Percentiles rank a stretch among this genome's conserved stretches.
phyloP scores from a whole-genome alignment of 2,329 filamentous ascomycete species.

The Ceratocystis alfenasii region DNA sequence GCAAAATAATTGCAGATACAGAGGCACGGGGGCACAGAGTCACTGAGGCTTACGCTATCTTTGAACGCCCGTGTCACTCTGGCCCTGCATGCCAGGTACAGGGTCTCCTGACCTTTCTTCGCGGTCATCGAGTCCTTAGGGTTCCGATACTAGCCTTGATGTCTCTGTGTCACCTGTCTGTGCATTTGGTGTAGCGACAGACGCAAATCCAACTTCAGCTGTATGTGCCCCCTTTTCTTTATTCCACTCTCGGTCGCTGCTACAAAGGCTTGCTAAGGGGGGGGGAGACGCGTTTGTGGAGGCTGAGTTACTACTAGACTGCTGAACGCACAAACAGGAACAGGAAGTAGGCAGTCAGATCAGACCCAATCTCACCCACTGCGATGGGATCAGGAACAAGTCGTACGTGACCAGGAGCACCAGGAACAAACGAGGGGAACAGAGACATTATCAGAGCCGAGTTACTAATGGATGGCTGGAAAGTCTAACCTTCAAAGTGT shows the following conservation, averaged over 20 bases:
- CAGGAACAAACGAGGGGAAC: slow-evolving; percentile 7
- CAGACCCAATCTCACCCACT: not conserved
- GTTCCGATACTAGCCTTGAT: not conserved
- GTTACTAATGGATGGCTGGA: not conserved
- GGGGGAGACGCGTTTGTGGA: not conserved
- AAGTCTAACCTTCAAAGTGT: not conserved
- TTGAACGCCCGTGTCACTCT: not conserved
- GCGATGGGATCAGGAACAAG: not conserved
- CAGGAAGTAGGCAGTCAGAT: not conserved
- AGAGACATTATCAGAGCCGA: not conserved
- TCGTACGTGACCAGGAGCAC: not conserved
- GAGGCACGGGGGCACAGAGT: not conserved
- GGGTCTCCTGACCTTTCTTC: not conserved
- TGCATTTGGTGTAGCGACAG: slow-evolving; percentile 4
- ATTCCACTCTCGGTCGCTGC: not conserved
- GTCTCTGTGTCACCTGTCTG: not conserved
- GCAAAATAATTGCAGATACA: not conserved
- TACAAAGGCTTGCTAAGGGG: not conserved
- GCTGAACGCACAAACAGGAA: not conserved
- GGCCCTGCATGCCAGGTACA: not conserved
- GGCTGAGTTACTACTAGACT: not conserved
- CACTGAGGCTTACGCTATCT: not conserved
- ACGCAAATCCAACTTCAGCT: not conserved
- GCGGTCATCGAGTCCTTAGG: not conserved
- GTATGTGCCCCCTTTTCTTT: not conserved